Percentiles rank a stretch among this genome's conserved stretches.
phyloP scores from a whole-genome alignment of 306 rosid genomes.

The Cucurbita ficifolia region DNA sequence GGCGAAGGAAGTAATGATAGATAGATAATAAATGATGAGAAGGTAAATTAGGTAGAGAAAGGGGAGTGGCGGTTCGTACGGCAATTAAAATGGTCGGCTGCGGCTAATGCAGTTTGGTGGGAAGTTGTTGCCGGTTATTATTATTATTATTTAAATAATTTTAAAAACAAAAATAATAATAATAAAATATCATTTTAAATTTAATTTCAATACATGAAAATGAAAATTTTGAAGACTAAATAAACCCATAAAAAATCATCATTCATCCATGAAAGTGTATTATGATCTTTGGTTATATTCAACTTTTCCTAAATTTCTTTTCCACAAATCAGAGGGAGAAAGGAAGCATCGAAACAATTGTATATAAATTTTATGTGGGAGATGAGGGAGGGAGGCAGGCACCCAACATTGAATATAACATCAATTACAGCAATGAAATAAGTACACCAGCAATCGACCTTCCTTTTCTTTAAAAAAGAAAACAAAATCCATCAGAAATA shows the following conservation, averaged over 20 bases:
- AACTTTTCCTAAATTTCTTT: not conserved
- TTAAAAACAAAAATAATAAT: no score
- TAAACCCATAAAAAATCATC: no score
- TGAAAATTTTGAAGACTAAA: no score
- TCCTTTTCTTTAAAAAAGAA: no score
- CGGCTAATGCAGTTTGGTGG: not conserved
- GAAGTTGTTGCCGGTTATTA: not conserved
- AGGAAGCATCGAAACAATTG: not conserved
- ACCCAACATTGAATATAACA: not conserved
- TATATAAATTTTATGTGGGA: not conserved
- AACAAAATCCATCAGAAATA: no score
- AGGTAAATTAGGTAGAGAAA: not conserved
- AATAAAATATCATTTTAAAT: no score
- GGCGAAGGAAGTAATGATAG: not conserved
- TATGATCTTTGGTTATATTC: not conserved
- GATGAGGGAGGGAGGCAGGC: not conserved
- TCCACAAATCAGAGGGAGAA: not conserved
- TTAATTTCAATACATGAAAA: no score
- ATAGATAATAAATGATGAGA: not conserved
- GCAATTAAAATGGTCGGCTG: constrained; percentile 5
- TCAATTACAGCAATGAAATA: not conserved
- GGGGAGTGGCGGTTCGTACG: not conserved
- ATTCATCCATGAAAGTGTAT: no score
- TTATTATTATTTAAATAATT: no score
- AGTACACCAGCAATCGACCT: not conserved